These are phyloP conservation scores for Raffaelea deltoideospora DNA, from an alignment of 2,329 filamentous ascomycete species.

Conservation along the genomic window DNA sequence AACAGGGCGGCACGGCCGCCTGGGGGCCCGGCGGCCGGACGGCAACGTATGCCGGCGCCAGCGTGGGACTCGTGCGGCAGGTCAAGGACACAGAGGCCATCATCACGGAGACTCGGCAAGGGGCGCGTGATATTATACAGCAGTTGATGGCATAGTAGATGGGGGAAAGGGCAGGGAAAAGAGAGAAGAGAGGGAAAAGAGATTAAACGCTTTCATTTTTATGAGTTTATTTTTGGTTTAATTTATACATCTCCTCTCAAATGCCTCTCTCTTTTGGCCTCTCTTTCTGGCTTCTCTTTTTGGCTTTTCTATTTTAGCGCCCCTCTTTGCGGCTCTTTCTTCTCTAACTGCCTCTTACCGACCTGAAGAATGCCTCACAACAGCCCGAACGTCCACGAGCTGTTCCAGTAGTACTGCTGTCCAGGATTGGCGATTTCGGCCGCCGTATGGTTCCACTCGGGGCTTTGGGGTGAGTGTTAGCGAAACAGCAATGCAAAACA, in stretches of 20 bases:
- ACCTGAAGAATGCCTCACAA: too few species aligned
- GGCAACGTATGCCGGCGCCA: conserved; percentile 8
- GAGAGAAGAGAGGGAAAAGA: too few species aligned
- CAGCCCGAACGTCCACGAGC: conserved; percentile 27
- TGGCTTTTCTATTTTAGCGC: background rate
- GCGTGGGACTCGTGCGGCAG: conserved; percentile 7
- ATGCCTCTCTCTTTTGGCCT: background rate
- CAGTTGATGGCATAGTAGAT: too few species aligned
- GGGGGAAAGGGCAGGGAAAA: too few species aligned
- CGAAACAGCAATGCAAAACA: too few species aligned
- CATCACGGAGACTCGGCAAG: background rate
- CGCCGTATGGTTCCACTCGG: conserved; percentile 26
- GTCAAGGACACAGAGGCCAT: conserved; percentile 4
- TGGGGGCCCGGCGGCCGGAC: conserved; percentile 12
- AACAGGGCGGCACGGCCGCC: conserved; percentile 14
- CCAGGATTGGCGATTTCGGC: conserved; percentile 25
- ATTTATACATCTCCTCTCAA: background rate
- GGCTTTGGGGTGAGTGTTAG: conserved; percentile 16
- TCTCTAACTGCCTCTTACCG: too few species aligned
- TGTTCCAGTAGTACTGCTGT: conserved; percentile 25
- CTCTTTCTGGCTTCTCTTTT: background rate
- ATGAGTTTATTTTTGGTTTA: background rate
- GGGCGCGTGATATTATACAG: too few species aligned
- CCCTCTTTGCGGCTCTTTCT: too few species aligned
- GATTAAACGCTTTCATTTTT: too few species aligned